Percentiles rank a stretch among this genome's conserved stretches.
phyloP scores from a whole-genome alignment of 306 rosid species.

The Styphnolobium japonicum region DNA sequence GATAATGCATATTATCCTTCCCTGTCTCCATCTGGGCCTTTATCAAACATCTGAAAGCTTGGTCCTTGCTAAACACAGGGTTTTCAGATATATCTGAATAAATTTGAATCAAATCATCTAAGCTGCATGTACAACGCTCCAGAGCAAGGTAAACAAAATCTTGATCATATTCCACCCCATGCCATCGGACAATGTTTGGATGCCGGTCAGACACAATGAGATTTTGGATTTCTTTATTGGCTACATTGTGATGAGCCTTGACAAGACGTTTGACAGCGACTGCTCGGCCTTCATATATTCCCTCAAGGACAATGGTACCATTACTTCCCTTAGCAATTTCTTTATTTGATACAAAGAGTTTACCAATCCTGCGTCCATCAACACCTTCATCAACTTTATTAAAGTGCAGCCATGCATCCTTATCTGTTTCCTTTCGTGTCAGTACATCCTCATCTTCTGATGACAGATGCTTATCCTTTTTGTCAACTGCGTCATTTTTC shows the following conservation, averaged over 20 bases:
- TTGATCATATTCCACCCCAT: conserved; percentile 73
- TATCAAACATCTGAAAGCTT: conserved; percentile 23
- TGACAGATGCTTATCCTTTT: conserved; percentile 31
- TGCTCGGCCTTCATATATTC: conserved; percentile 66
- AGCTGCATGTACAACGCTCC: conserved; percentile 74
- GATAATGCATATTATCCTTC: conserved; percentile 33
- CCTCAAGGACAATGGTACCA: conserved; percentile 78
- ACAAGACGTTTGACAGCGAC: conserved; percentile 94
- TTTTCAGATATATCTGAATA: conserved; percentile 30
- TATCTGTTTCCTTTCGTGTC: conserved; percentile 10
- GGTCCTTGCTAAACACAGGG: conserved; percentile 18
- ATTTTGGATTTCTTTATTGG: conserved; percentile 71
- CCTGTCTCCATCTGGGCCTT: conserved; percentile 33
- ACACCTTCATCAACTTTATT: conserved; percentile 35
- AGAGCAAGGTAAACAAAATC: conserved; percentile 82
- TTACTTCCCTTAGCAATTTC: conserved; percentile 92
- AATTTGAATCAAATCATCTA: conserved; percentile 57
- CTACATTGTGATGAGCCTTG: conserved; percentile 68
- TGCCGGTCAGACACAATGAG: conserved; percentile 77
- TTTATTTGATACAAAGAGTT: conserved; percentile 51
- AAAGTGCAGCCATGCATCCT: conserved; percentile 20
- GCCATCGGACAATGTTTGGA: conserved; percentile 85
- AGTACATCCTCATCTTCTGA: conserved; percentile 32
- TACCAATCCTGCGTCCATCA: conserved; percentile 68
- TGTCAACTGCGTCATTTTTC: conserved; percentile 25